Evolutionary conservation across 208 protist genomes (phyloP).

Genomic region (Pavlovales sp.): DNA sequence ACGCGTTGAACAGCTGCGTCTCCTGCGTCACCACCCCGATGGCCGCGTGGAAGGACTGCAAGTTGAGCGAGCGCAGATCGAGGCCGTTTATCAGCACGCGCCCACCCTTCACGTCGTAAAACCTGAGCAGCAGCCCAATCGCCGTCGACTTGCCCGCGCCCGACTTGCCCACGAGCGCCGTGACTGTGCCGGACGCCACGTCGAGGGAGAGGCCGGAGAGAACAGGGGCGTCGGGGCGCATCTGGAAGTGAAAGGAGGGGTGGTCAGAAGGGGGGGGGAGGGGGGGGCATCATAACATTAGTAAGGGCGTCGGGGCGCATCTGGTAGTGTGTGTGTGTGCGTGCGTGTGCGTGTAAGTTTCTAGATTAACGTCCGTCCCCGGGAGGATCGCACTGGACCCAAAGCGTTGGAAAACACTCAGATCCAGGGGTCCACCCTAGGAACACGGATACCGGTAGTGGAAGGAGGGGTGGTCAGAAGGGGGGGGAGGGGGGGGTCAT

Average conservation of each 20-base stretch:
- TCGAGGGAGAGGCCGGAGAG: neutral
- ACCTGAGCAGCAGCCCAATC: neutral
- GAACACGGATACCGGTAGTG: too few relatives aligned
- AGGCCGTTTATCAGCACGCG: neutral
- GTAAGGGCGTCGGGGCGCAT: too few relatives aligned
- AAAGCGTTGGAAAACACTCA: too few relatives aligned
- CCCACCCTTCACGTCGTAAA: neutral
- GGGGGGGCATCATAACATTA: too few relatives aligned
- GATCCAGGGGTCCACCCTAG: too few relatives aligned
- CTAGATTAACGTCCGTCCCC: too few relatives aligned
- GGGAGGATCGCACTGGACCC: too few relatives aligned
- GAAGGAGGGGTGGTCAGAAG: too few relatives aligned
- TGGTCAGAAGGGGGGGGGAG: too few relatives aligned
- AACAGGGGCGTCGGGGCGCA: neutral
- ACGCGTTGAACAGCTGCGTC: slow-evolving; percentile 58
- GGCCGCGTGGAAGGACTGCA: neutral
- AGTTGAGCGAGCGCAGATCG: neutral
- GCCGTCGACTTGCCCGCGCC: slow-evolving; percentile 22
- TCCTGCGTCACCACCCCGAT: slow-evolving; percentile 55
- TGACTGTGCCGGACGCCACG: neutral
- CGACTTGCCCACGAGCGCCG: slow-evolving; percentile 11
- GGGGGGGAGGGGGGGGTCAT: too few relatives aligned
- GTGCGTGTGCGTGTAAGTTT: too few relatives aligned
- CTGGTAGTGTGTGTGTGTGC: too few relatives aligned
- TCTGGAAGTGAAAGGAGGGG: slow-evolving; percentile 25